These are phyloP conservation scores for Populus tomentosa DNA, from an alignment of 441 rosid species.

Conservation along the genomic window DNA sequence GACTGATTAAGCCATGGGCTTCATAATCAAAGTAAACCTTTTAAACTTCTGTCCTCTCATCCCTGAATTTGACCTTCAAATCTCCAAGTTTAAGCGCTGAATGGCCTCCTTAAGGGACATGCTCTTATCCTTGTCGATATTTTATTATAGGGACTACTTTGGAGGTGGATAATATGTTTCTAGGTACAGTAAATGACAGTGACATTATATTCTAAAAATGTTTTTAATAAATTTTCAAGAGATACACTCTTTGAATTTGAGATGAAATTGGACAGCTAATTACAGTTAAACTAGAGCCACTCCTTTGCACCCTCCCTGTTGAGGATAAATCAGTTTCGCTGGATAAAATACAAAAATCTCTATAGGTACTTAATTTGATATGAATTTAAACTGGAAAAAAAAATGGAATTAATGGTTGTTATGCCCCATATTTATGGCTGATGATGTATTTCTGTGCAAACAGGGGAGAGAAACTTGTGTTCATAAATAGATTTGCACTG, in stretches of 20 bases:
- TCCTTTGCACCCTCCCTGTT: background rate
- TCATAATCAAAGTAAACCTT: background rate
- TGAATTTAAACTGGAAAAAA: background rate
- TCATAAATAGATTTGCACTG: background rate
- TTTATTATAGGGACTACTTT: background rate
- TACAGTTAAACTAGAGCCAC: background rate
- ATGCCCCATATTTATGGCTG: background rate
- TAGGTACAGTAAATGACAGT: background rate
- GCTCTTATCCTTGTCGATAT: background rate
- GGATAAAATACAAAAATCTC: background rate
- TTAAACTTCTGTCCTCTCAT: background rate
- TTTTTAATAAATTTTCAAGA: background rate
- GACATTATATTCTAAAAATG: background rate
- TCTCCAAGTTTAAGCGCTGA: no score
- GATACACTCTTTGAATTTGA: background rate
- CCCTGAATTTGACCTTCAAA: background rate
- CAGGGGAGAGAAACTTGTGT: no score
- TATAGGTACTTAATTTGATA: background rate
- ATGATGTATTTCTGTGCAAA: background rate
- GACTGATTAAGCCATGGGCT: background rate
- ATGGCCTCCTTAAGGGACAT: background rate
- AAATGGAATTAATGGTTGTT: background rate
- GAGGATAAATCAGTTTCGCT: background rate
- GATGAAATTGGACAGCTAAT: background rate
- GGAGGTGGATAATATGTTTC: background rate